Evolutionary conservation across 148 eudicot species (phyloP), one percentile per base, ranked within the genome.

Genomic region (Hydrangea macrophylla): DNA sequence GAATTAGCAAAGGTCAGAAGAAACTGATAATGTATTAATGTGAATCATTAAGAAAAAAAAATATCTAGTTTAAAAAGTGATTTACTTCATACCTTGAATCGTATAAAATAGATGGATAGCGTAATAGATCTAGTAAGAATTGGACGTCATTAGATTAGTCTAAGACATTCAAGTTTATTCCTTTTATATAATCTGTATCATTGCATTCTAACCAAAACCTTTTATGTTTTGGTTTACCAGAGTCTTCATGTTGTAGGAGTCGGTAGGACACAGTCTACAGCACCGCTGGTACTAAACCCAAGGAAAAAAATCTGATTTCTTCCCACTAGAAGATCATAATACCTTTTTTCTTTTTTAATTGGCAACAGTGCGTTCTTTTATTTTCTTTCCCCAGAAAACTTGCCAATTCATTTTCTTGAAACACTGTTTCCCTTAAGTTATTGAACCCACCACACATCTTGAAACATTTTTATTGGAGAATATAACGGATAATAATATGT

Each of bases 1-100:
- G 44, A 60, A 37, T 55, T 62, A 22, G 48, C 1, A 56, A 30
- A 51, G 60, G 60, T 37, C 60, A 45, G 39, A 36, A 58, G 25
- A 65, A 65, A 59, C n/a, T 27, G 2, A 37, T 22, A 23, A n/a
- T n/a, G n/a, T n/a, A n/a, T n/a, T n/a, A 10, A 37, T 48, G 3
- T 48, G 7, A 48, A 15, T 11, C 18, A 48, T 48, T 48, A 48
- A 48, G 53, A 48, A n/a, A 7, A 48, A 48, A 15, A 42, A 42
- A 11, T 12, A 42, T 15, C 22, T 35, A 35, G 2, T 10, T 35
- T 22, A 13, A n/a, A 60, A 59, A 24, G 20, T 48, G 20, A 17
- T 48, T 22, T 48, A 18, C 17, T 48, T 48, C 7, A 48, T 17
- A 48, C 53, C 2, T 22, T 48, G 53, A 48, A 48, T 48, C 6